These are phyloP conservation scores for Aspergillus homomorphus DNA, from an alignment of 495 filamentous ascomycete genomes.

Conservation along the genomic window DNA sequence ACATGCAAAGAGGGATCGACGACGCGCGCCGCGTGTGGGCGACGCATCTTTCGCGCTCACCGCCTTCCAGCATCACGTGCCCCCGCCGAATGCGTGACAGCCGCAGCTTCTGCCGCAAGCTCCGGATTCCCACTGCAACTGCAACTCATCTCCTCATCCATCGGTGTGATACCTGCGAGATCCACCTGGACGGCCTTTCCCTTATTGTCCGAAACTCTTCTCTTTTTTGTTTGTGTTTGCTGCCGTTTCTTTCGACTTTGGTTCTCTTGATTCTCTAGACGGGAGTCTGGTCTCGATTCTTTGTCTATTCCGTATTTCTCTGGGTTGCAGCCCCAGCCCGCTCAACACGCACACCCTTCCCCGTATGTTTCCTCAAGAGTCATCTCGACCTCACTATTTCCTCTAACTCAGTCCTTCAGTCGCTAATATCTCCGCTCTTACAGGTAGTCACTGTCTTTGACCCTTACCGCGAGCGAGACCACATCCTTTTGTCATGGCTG, in stretches of 20 bases:
- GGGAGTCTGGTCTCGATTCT: neutral
- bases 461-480: slow-evolving; percentile 11
- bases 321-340: neutral
- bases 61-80: slow-evolving; percentile 23
- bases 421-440: neutral
- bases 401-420: neutral
- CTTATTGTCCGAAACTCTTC: neutral
- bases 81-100: slow-evolving; percentile 7
- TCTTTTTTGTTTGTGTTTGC: neutral
- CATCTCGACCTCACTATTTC: neutral
- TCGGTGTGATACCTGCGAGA: neutral
- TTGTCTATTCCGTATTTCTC: neutral
- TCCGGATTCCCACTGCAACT: neutral
- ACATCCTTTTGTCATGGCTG: slow-evolving; percentile 47
- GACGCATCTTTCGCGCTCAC: slow-evolving; percentile 24
- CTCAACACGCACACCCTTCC: neutral
- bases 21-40: slow-evolving; percentile 22
- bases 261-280: neutral
- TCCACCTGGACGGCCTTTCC: neutral
- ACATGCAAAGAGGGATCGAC: slow-evolving; percentile 21
- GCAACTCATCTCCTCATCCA: neutral
- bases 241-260: neutral
- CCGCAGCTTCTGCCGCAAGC: slow-evolving; percentile 25
- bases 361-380: neutral
- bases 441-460: slow-evolving; percentile 2